Conservation (phyloP, 2,329 filamentous ascomycete species). For the Colletotrichum spinosum region DNA sequence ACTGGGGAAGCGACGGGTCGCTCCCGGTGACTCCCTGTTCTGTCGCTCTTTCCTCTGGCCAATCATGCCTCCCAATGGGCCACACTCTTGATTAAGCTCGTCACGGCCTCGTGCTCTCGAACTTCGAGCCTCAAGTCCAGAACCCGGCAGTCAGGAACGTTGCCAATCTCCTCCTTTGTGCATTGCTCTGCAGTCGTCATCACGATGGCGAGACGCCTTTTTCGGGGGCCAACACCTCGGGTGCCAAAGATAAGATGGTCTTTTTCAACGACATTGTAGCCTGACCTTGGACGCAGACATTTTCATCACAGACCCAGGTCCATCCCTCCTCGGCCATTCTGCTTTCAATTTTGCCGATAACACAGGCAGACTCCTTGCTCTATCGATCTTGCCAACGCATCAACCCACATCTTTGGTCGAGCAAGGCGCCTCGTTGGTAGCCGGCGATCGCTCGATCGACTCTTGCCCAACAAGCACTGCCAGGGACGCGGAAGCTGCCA, state of each 20-base stretch:
- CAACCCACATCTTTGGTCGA: background rate
- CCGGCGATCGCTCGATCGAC: background rate
- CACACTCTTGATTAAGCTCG: conserved; percentile 33
- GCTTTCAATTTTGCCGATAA: conserved; percentile 3
- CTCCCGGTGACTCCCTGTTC: conserved; percentile 29
- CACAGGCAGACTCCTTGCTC: conserved; percentile 24
- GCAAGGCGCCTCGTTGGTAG: too few species aligned
- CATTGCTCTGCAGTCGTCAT: conserved; percentile 4
- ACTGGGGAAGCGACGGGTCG: conserved; percentile 35
- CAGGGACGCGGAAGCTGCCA: conserved; percentile 8
- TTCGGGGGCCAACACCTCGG: conserved; percentile 12
- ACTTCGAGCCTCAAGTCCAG: conserved; percentile 8
- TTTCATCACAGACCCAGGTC: conserved; percentile 10
- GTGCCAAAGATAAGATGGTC: background rate
- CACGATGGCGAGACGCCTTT: conserved; percentile 1
- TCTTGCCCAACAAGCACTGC: background rate
- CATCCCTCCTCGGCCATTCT: conserved; percentile 23
- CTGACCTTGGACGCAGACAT: background rate
- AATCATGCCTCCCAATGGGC: conserved; percentile 26
- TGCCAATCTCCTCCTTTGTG: conserved; percentile 11
- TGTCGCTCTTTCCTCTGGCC: background rate
- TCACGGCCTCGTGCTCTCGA: conserved; percentile 33
- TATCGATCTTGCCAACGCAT: background rate
- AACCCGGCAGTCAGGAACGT: conserved; percentile 8
- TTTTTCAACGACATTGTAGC: background rate